phyloP scores from a whole-genome alignment of 495 filamentous ascomycete species.

The Friedmanniomyces endolithicus region DNA sequence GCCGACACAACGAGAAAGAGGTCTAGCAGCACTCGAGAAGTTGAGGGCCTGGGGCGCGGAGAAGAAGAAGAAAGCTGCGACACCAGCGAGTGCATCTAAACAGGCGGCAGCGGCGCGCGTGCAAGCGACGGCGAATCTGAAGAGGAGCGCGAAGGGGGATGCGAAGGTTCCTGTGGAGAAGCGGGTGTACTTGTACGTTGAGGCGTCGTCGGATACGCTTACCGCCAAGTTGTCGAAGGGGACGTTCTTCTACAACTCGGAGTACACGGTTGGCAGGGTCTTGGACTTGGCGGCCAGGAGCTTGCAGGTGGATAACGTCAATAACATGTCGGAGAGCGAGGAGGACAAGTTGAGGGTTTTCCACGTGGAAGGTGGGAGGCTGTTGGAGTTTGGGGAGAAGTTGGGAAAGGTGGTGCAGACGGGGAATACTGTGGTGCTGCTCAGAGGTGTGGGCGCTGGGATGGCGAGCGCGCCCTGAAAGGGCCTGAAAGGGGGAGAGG shows the following conservation, averaged over 20 bases:
- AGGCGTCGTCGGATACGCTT: slow-evolving; percentile 68
- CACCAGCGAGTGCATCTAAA: slow-evolving; percentile 32
- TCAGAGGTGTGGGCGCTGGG: slow-evolving; percentile 59
- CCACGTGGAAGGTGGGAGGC: slow-evolving; percentile 76
- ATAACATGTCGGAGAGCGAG: slow-evolving; percentile 25
- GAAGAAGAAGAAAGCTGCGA: slow-evolving; percentile 40
- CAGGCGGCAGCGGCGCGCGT: slow-evolving; percentile 43
- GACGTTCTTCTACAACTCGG: slow-evolving; percentile 70
- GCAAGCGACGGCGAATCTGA: slow-evolving; percentile 58
- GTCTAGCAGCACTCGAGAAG: slow-evolving; percentile 48
- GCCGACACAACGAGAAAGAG: slow-evolving; percentile 40
- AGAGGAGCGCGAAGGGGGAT: slow-evolving; percentile 81
- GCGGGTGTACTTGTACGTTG: slow-evolving; percentile 73
- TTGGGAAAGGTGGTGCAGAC: slow-evolving; percentile 53
- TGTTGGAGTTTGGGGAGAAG: slow-evolving; percentile 79
- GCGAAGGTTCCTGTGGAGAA: slow-evolving; percentile 64
- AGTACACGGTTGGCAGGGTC: slow-evolving; percentile 80
- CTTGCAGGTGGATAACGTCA: slow-evolving; percentile 46
- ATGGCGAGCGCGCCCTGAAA: slow-evolving; percentile 15
- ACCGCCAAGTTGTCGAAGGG: slow-evolving; percentile 43
- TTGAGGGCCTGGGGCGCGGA: slow-evolving; percentile 49
- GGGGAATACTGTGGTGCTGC: slow-evolving; percentile 79
- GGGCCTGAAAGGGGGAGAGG: background rate
- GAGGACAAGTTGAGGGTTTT: slow-evolving; percentile 66
- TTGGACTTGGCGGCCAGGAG: slow-evolving; percentile 75